Percentiles rank a stretch among this genome's conserved stretches.
phyloP scores from a whole-genome alignment of 768 basidiomycete species.

The Tylopilus plumbeoviolaceoides region DNA sequence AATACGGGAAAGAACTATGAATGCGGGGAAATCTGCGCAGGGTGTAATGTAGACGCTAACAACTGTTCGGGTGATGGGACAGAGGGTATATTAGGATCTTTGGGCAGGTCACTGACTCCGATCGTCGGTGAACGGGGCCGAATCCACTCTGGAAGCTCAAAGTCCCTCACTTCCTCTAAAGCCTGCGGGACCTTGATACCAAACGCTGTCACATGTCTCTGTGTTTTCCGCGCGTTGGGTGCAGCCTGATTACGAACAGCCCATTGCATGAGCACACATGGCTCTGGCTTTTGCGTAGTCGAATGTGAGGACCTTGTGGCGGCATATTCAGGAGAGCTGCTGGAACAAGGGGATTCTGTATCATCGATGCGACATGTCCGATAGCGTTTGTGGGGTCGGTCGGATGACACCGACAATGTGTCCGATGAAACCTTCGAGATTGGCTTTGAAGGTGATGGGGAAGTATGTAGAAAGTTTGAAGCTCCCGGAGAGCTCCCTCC shows the following conservation, averaged over 20 bases:
- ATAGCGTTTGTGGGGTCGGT: conserved; percentile 29
- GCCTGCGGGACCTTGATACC: conserved; percentile 52
- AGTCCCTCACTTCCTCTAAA: conserved; percentile 48
- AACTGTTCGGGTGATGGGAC: conserved; percentile 1
- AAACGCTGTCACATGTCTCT: conserved; percentile 55
- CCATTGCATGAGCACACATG: conserved; percentile 43
- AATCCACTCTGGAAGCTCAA: conserved; percentile 55
- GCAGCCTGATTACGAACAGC: conserved; percentile 46
- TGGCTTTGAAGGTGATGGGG: conserved; percentile 23
- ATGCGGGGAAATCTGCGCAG: conserved; percentile 3
- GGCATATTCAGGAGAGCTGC: conserved; percentile 17
- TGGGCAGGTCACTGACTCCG: conserved; percentile 1
- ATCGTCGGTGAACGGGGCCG: conserved; percentile 19
- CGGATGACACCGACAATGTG: conserved; percentile 25
- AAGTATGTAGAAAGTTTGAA: conserved; percentile 8
- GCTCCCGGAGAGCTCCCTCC: conserved; percentile 18
- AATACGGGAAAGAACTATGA: conserved; percentile 17
- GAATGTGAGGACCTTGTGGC: conserved; percentile 7
- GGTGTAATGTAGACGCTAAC: conserved; percentile 13
- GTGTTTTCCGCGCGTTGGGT: conserved; percentile 44
- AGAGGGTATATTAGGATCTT: conserved; percentile 3
- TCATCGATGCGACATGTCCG: conserved; percentile 19
- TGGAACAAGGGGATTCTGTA: conserved; percentile 23
- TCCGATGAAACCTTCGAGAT: conserved; percentile 30
- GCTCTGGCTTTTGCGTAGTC: conserved; percentile 19